Evolutionary conservation across 306 rosid genomes (phyloP).

Genomic region (Prosopis cineraria): DNA sequence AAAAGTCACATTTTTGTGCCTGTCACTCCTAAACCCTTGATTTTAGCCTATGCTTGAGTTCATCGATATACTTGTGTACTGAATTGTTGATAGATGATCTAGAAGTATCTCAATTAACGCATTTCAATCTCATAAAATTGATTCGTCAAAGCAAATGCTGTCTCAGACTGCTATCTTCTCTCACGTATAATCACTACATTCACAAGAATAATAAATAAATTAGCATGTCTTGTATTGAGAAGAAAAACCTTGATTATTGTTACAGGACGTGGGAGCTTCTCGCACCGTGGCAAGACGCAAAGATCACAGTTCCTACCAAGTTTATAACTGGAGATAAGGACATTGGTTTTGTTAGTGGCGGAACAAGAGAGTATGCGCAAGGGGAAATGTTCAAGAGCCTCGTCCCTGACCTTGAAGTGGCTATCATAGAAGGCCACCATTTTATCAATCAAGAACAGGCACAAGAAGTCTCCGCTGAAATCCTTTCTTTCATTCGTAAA

Average conservation of each 20-base stretch:
- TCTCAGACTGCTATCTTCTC: background rate
- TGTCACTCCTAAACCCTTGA: background rate
- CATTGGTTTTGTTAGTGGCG: conserved; percentile 29
- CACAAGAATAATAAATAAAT: background rate
- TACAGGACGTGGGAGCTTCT: conserved; percentile 54
- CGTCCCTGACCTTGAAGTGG: conserved; percentile 47
- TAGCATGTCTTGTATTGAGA: background rate
- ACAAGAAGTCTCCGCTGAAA: conserved; percentile 45
- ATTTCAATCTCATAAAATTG: background rate
- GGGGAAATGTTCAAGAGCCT: conserved; percentile 39
- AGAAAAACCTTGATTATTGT: background rate
- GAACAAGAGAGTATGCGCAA: conserved; percentile 40
- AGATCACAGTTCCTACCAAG: conserved; percentile 48
- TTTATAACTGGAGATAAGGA: conserved; percentile 45
- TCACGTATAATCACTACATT: background rate
- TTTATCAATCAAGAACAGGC: conserved; percentile 48
- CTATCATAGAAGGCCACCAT: conserved; percentile 48
- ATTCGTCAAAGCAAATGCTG: background rate
- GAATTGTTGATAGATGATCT: background rate
- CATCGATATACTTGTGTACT: background rate
- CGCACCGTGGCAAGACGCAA: conserved; percentile 53
- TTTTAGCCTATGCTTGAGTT: background rate
- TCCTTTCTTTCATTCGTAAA: conserved; percentile 41
- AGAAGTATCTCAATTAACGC: background rate
- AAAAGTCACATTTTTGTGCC: background rate